phyloP scores from a whole-genome alignment of 192 early-diverging fungal species.

The Funneliformis geosporum region DNA sequence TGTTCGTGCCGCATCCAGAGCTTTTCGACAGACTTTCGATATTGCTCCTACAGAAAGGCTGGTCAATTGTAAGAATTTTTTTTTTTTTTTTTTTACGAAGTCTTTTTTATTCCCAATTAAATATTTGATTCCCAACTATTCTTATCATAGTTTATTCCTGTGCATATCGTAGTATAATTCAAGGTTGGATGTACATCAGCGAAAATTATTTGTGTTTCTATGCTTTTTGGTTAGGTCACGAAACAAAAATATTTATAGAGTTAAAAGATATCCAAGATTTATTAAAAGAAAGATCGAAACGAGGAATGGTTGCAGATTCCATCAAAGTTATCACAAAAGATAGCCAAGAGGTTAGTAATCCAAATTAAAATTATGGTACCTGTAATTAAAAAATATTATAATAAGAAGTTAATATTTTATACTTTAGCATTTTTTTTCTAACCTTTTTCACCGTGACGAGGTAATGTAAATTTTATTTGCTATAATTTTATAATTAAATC shows the following conservation, averaged over 20 bases:
- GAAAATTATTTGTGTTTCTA: slow-evolving; percentile 94
- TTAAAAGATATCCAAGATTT: slow-evolving; percentile 92
- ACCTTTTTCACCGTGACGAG: slow-evolving; percentile 95
- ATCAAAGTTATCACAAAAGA: slow-evolving; percentile 86
- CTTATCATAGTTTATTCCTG: slow-evolving; percentile 78
- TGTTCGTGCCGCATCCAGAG: slow-evolving; percentile 81
- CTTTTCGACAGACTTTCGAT: slow-evolving; percentile 88
- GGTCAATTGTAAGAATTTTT: slow-evolving; percentile 75
- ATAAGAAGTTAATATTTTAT: slow-evolving; percentile 13
- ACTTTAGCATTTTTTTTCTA: slow-evolving; percentile 81
- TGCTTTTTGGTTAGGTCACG: slow-evolving; percentile 88
- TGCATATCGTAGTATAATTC: slow-evolving; percentile 80
- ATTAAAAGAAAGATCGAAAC: slow-evolving; percentile 84
- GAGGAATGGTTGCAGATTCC: slow-evolving; percentile 86
- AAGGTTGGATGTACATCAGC: slow-evolving; percentile 98
- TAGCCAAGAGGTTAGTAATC: slow-evolving; percentile 63
- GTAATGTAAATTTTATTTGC: slow-evolving; percentile 15
- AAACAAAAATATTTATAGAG: slow-evolving; percentile 89
- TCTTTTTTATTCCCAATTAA: background rate
- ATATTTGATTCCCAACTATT: background rate
- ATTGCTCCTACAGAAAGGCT: slow-evolving; percentile 79
- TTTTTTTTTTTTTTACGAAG: background rate
- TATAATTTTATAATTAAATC: background rate
- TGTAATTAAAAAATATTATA: background rate
- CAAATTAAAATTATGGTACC: background rate